Base-by-base conservation (phyloP, 371 early-diverging fungal genomes). In the Mucor sp. region DNA sequence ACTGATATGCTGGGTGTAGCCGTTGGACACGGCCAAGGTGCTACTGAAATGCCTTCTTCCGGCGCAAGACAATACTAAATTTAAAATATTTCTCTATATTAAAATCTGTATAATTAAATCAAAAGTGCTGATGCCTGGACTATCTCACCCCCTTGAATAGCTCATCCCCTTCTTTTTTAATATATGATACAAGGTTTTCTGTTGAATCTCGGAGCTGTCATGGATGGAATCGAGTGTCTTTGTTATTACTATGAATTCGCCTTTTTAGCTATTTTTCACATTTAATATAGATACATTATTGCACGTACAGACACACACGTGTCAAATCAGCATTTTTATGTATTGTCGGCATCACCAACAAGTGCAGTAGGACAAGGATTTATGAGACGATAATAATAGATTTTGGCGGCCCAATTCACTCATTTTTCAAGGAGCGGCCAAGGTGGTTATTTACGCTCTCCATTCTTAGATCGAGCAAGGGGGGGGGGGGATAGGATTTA, bases 61-160 rank as follows among this genome's bases (percentile, higher is more conserved):
- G 62, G 47, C 27, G 30, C 30, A 58, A 33, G 68, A 47, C 63
- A 60, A 28, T 60, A 55, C 27, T 66, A 66, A 66, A 53, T 15
- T 14, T 50, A 48, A 48, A 21, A 48, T 48, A 48, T 48, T 48
- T 48, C 19, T 48, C 23, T 48, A 50, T 50, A 50, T 50, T 50
- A 50, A 30, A 30, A 2, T 30, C 30, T 30, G 30, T 30, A 30
- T n/a, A 30, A 30, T 30, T 30, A 30, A 47, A 50, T 23, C 12
- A 23, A 50, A 8, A n/a, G n/a, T n/a, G n/a, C n/a, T n/a, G n/a
- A n/a, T n/a, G n/a, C n/a, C n/a, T n/a, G n/a, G n/a, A 9, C 35
- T 35, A 35, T 37, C 23, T 21, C 9, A 48, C 2, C 30, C 23
- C 50, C 50, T 14, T 37, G 37, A 37, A 37, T 37, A 37, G 37